Evolutionary conservation across 208 protist genomes (phyloP), one percentile per base, ranked within the genome.

Genomic region (Wallacemonas sp.): DNA sequence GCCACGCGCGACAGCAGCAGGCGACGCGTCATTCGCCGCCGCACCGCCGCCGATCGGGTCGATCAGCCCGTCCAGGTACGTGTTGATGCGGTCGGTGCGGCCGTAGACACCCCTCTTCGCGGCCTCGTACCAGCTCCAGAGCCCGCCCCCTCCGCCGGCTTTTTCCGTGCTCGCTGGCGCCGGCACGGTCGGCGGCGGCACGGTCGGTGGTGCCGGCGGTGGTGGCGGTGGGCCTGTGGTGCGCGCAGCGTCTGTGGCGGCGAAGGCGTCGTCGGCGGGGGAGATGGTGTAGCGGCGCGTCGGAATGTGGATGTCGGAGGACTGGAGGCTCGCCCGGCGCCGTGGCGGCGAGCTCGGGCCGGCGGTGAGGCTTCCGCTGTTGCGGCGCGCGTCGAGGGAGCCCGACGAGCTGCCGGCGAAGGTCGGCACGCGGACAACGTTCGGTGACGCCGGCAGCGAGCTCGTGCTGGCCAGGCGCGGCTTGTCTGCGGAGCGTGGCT

Each of bases 41-140:
- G 1, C 32, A 54, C 26, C 26, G 41, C 59, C 44, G 68, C 66
- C 29, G 29, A 65, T 54, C 4, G 78, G 78, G 36, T 84, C 74
- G 10, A 80, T 61, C 7, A 84, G 46, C n/a, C 23, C 65, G 33
- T 84, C 74, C 14, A 84, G 36, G 32, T 84, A 84, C 2, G 38
- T 3, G 39, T 59, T 72, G 29, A 77, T 61, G 26, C 59, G 65
- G 10, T 69, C 70, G 3, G 39, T 20, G 33, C 54, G 48, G 65
- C 57, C 31, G 20, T 57, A 52, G 14, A 71, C 42, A 22, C 61
- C 49, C 31, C 42, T 50, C 42, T 52, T 54, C 8, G 65, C 63
- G 7, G 50, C 45, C 3, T 63, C 45, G 66, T 75, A 80, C 74
- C 73, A 77, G 7, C 67, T 41, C 29, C 33, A 46, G 11, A 44